Base-by-base conservation (phyloP, 2,329 filamentous ascomycete species). In the Aspergillus quadrilineatus region DNA sequence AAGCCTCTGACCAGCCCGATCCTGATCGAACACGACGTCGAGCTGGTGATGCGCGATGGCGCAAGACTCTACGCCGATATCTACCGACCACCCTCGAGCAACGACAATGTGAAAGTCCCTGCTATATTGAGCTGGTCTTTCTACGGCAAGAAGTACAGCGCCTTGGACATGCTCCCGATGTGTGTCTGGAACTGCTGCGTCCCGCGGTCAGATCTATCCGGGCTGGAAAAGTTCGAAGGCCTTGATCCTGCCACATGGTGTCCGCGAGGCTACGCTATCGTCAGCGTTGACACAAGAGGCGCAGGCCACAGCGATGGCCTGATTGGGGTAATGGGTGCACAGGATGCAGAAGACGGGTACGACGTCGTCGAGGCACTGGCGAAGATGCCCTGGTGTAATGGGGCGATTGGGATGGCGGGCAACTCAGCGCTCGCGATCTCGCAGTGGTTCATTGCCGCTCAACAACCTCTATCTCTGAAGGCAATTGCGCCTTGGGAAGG, bases 401-500 rank as follows among this genome's bases (percentile, higher is more conserved):
- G 77, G 10, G 66, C 61, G 4, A 67, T 79, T 12, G 76, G 73
- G 7, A 70, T 79, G 65, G 73, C 74, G 0, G 79, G 79, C 0
- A 80, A 80, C 55, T 77, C 74, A 0, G 68, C 70, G 4, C 68
- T 80, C 6, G 77, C 75, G 0, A 77, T 72, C 37, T 67, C 70
- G 0, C 77, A 80, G 55, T 77, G 73, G 72, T 74, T 75, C 47
- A 71, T 79, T 10, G 78, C 76, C 0, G 67, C 75, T 0, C 63
- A 73, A 42, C 66, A 72, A 15, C 78, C 78, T 7, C 78, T 77
- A 0, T 70, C 67, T 10, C 67, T 80, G 4, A 69, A 69, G n/a
- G 70, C 71, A 0, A 78, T 80, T 36, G 77, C 76, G 0, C 80
- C 69, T 44, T 78, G 77, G 77, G 79, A 82, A 62, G 79, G 76